Evolutionary conservation across 2,329 filamentous ascomycete species (phyloP), one percentile per base, ranked within the genome.

Genomic region (Botryotinia convoluta): DNA sequence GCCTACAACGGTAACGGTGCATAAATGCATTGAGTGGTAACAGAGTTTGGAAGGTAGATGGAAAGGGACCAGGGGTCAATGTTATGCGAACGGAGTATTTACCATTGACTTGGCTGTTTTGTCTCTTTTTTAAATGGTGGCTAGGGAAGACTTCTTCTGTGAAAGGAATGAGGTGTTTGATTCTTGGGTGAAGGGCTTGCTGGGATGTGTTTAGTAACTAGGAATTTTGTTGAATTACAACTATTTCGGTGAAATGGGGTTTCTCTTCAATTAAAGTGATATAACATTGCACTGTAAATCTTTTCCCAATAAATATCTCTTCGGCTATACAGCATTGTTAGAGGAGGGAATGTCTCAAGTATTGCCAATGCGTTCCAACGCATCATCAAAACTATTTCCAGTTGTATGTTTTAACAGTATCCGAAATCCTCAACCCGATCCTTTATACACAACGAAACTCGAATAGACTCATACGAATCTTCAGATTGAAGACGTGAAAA

Each of bases 1-100:
- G 86, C 85, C 73, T 89, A 87, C 82, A 90, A 90, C 81, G 86
- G 86, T 74, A 83, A 82, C 44, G 76, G 77, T 37, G 77, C 80
- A 71, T 80, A 83, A 74, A 44, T 35, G 76, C 79, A 72, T 80
- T 82, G 69, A 37, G 20, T 45, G 3, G 20, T 0, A 10, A 22
- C 16, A n/a, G 26, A 51, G 12, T 14, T 7, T 26, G 22, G 0
- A 29, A 57, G 14, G 10, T 18, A 29, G 35, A 57, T 12, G 37
- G 26, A 26, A 42, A 32, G 18, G 3, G 48, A 57, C 4, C 48
- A 57, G 9, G 65, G 35, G 35, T 42, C 20, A 18, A 69, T 57
- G 37, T 44, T 59, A 26, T 35, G 18, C 48, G 37, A 9, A 4
- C 6, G 16, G 10, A 10, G 6, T 69, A 35, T 29, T 3, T 29